Evolutionary conservation across 768 basidiomycete genomes (phyloP), one percentile per base, ranked within the genome.

Genomic region (Boletus rubropictus): DNA sequence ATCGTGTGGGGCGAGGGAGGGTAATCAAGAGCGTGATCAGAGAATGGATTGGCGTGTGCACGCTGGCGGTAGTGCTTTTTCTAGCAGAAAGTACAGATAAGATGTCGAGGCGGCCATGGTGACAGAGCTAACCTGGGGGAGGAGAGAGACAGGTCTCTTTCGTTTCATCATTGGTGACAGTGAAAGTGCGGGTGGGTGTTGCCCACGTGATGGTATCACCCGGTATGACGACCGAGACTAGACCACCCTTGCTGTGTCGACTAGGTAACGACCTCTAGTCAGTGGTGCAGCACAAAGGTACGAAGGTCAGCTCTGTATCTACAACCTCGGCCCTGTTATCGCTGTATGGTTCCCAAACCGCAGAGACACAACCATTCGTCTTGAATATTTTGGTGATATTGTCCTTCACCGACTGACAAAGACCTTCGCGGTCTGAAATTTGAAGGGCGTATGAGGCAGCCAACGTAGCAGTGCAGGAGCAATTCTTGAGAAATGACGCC

Each of bases 221-320:
- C n/a, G n/a, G n/a, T n/a, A n/a, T n/a, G n/a, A n/a, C n/a, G n/a
- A n/a, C n/a, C n/a, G n/a, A n/a, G n/a, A n/a, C n/a, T n/a, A n/a
- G n/a, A n/a, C n/a, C n/a, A n/a, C n/a, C n/a, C n/a, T n/a, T n/a
- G n/a, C n/a, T 14, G 80, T 85, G 2, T 81, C 87, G 2, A 93
- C 92, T 0, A 85, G 96, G 5, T 98, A 98, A 66, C 79, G 82
- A 39, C 86, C 90, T 12, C 82, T 98, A 32, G 84, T 98, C 31
- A 90, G 88, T 48, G 95, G 95, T 7, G 96, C 94, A 2, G 96
- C 96, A 0, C 89, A 89, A 60, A 79, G 79, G 56, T 85, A 77
- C 55, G 88, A 90, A 50, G 89, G 89, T 0, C 89, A 91, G 61
- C 73, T 92, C 5, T 84, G 80, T 57, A 71, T 78, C 12, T 92